Evolutionary conservation across 177 flowering plant species (phyloP).

Genomic region (Vitis hybrid): DNA sequence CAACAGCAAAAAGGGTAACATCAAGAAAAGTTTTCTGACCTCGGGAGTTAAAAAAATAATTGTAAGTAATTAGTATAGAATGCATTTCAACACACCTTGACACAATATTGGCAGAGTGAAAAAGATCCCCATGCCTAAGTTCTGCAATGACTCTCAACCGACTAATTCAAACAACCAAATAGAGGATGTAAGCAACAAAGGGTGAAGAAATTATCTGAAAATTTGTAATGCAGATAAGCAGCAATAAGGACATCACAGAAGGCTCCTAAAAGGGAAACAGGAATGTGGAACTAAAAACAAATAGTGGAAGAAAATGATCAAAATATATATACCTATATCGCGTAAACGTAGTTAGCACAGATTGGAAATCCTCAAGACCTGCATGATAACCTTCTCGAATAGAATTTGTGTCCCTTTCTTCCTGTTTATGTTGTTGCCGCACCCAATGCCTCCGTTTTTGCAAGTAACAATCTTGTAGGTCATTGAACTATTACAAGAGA

Average conservation of each 20-base stretch:
- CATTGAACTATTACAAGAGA: constrained; percentile 61
- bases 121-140: constrained; percentile 79
- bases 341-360: constrained; percentile 72
- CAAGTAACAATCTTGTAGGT: constrained; percentile 83
- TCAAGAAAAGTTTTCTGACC: no score
- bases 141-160: constrained; percentile 82
- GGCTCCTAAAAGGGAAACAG: background rate
- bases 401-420: constrained; percentile 35
- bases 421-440: constrained; percentile 33
- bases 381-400: constrained; percentile 57
- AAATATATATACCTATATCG: constrained; percentile 60
- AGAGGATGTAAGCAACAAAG: background rate
- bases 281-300: background rate
- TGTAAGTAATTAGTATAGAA: background rate
- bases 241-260: background rate
- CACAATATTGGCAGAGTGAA: constrained; percentile 83
- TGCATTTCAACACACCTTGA: constrained; percentile 60
- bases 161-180: constrained; percentile 36
- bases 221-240: background rate
- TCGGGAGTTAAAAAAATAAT: no score
- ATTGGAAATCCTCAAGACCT: constrained; percentile 81
- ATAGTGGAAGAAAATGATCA: background rate
- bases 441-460: constrained; percentile 66
- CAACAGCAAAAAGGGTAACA: background rate
- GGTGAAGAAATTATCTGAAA: background rate